Conservation (phyloP, 2,329 filamentous ascomycete species). For the Exophiala phaeomuriformis region DNA sequence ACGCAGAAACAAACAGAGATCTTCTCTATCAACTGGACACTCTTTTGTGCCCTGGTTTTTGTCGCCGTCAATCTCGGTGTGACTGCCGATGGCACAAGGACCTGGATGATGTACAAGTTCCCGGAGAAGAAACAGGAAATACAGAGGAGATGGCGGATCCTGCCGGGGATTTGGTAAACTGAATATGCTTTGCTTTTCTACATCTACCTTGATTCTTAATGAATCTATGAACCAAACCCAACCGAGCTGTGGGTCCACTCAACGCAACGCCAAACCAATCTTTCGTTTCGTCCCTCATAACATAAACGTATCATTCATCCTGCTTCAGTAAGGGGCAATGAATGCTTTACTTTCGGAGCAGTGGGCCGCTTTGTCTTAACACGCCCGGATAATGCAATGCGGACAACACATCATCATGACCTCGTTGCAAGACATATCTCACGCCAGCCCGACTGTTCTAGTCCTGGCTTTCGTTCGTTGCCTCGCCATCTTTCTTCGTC, state of each 20-base stretch:
- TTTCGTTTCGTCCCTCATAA: no score
- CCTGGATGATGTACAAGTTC: slow-evolving; percentile 74
- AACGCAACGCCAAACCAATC: no score
- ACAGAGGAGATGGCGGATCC: slow-evolving; percentile 15
- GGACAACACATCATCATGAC: no score
- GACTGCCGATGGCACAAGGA: slow-evolving; percentile 68
- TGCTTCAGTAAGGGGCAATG: no score
- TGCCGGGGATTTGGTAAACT: slow-evolving; percentile 13
- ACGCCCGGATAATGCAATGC: no score
- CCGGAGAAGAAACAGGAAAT: slow-evolving; percentile 12
- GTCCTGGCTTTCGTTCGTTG: not conserved
- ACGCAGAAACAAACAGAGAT: slow-evolving; percentile 44
- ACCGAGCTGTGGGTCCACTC: not conserved
- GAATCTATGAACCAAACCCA: no score
- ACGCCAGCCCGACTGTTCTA: no score
- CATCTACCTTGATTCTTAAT: not conserved
- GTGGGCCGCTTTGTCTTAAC: no score
- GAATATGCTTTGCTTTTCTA: not conserved
- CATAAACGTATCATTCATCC: no score
- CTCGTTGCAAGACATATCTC: no score
- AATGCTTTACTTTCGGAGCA: no score
- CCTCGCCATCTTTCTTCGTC: not conserved
- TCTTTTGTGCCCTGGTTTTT: slow-evolving; percentile 64
- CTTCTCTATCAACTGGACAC: slow-evolving; percentile 59
- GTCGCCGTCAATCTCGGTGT: slow-evolving; percentile 71